Evolutionary conservation across 106 monocot genomes (phyloP).

Genomic region (Platanthera guangdongensis): DNA sequence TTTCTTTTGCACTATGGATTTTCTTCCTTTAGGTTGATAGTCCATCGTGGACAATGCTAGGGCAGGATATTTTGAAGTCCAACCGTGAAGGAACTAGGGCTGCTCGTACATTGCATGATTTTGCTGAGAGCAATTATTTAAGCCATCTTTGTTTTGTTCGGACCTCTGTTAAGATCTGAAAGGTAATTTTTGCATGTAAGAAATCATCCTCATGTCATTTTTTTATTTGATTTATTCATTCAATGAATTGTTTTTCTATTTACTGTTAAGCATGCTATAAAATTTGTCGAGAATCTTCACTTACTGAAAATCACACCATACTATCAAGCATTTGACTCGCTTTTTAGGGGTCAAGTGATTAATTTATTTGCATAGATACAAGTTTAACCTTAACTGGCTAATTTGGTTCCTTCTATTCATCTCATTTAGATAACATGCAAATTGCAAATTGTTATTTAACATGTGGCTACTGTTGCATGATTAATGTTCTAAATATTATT

Average conservation of each 20-base stretch:
- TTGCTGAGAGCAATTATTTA: slow-evolving; percentile 93
- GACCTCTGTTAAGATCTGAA: slow-evolving; percentile 32
- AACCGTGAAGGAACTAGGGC: slow-evolving; percentile 36
- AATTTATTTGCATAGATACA: not conserved
- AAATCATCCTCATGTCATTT: not conserved
- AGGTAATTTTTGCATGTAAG: slow-evolving; percentile 15
- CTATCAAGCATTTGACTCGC: not conserved
- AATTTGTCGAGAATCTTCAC: not conserved
- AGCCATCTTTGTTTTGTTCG: slow-evolving; percentile 61
- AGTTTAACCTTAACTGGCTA: not conserved
- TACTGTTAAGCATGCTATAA: not conserved
- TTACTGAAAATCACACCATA: not conserved
- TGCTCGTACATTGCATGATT: slow-evolving; percentile 79
- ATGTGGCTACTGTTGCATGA: not conserved
- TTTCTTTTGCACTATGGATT: slow-evolving; percentile 1
- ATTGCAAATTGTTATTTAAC: not conserved
- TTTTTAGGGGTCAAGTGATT: not conserved
- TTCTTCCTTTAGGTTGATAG: slow-evolving; percentile 35
- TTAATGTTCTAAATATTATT: not conserved
- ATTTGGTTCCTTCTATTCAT: not conserved
- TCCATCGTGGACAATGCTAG: slow-evolving; percentile 24
- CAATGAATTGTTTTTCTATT: not conserved
- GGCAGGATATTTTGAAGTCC: slow-evolving; percentile 32
- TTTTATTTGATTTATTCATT: not conserved
- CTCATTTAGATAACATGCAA: not conserved